These are phyloP conservation scores for Eutypa lata DNA, from an alignment of 2,329 filamentous ascomycete species.

Conservation along the genomic window DNA sequence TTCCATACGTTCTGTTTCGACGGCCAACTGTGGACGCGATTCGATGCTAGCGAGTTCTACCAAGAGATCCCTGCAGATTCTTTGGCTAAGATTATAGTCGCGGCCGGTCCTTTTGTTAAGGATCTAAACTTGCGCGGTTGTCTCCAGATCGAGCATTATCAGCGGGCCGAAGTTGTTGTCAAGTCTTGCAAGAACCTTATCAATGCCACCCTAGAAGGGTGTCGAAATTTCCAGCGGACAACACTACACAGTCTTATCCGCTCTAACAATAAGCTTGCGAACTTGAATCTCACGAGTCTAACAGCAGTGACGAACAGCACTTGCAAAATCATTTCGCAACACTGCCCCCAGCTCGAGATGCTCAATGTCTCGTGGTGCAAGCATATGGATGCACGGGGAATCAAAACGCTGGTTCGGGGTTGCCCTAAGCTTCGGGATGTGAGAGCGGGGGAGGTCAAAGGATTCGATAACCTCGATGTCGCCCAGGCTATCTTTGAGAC, in stretches of 20 bases:
- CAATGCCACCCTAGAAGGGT: constrained; percentile 85
- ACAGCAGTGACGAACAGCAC: constrained; percentile 76
- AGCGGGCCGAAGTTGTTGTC: constrained; percentile 73
- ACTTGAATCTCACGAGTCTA: constrained; percentile 83
- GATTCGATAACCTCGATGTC: constrained; percentile 72
- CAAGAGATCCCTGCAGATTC: constrained; percentile 80
- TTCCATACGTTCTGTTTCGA: constrained; percentile 89
- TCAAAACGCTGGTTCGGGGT: constrained; percentile 67
- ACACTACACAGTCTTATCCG: constrained; percentile 74
- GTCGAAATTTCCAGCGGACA: constrained; percentile 74
- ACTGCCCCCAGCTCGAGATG: constrained; percentile 76
- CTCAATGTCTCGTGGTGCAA: constrained; percentile 94
- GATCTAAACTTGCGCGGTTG: constrained; percentile 90
- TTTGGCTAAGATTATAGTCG: constrained; percentile 78
- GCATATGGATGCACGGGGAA: constrained; percentile 73
- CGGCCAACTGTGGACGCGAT: constrained; percentile 84
- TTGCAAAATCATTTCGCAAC: constrained; percentile 79
- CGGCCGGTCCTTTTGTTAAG: constrained; percentile 85
- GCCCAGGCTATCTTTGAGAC: constrained; percentile 72
- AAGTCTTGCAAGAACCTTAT: constrained; percentile 83
- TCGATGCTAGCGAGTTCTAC: constrained; percentile 87
- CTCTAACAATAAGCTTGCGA: constrained; percentile 73
- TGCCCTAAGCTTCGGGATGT: constrained; percentile 76
- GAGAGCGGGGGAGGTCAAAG: constrained; percentile 75
- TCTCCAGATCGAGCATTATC: constrained; percentile 80